Percentiles rank a stretch among this genome's conserved stretches.
Evolutionary conservation across 768 basidiomycete genomes (phyloP).

Genomic region (Serendipita sp.): DNA sequence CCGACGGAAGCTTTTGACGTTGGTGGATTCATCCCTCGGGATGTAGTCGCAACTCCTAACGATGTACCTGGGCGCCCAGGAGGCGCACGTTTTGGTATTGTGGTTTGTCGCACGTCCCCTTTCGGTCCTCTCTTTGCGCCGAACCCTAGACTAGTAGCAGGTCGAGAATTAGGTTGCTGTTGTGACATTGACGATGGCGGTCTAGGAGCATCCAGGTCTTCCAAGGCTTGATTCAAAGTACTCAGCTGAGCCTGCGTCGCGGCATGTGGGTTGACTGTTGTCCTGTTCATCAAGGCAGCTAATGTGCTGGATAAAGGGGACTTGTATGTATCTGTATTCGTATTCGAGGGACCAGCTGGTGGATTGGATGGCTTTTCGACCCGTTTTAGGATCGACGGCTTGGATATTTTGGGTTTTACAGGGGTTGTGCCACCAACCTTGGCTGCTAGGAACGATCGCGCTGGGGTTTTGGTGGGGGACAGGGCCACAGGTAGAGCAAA

Average conservation of each 20-base stretch:
- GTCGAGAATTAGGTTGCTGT: not conserved
- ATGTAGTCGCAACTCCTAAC: not conserved
- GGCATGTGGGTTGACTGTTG: conserved; percentile 1
- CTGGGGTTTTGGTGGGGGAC: not conserved
- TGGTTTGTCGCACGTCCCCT: not conserved
- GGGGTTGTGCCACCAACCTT: not conserved
- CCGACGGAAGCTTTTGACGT: not conserved
- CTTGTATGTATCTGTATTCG: not conserved
- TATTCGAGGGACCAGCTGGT: not conserved
- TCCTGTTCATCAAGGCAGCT: not conserved
- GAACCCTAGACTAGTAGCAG: not conserved
- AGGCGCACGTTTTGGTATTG: not conserved
- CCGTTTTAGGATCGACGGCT: not conserved
- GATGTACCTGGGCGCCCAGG: not conserved
- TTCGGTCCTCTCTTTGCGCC: not conserved
- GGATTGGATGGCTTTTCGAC: not conserved
- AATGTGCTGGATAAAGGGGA: not conserved
- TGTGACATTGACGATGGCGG: not conserved
- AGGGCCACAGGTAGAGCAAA: not conserved
- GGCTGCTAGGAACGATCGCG: not conserved
- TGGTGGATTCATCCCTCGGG: not conserved
- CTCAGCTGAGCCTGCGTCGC: not conserved
- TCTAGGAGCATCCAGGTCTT: not conserved
- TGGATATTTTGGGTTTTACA: not conserved
- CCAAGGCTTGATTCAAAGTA: not conserved